These are phyloP conservation scores for Avena insularis DNA, from an alignment of 176 grass and related monocot species.

Conservation along the genomic window DNA sequence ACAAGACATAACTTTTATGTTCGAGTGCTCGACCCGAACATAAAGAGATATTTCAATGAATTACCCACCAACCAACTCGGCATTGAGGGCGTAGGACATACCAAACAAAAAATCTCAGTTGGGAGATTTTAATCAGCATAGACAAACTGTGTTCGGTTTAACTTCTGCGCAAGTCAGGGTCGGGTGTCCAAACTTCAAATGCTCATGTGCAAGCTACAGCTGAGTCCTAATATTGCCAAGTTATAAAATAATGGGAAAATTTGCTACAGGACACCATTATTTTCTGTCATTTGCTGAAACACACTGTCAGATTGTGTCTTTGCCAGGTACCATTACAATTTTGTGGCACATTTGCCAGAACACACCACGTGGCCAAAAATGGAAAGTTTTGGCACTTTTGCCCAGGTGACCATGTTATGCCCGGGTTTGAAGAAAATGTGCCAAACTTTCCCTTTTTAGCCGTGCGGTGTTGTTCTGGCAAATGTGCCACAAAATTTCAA, in stretches of 20 bases:
- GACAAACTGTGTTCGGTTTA: background rate
- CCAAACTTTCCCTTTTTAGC: no score
- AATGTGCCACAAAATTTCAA: no score
- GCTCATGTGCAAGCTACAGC: background rate
- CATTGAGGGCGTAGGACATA: slow-evolving; percentile 8
- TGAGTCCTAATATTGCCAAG: slow-evolving; percentile 8
- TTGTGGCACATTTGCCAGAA: no score
- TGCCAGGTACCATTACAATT: no score
- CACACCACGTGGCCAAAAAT: no score
- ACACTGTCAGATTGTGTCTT: no score
- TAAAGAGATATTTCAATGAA: background rate
- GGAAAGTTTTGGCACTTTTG: no score
- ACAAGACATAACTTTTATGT: background rate
- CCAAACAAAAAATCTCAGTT: background rate
- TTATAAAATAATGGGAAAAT: background rate
- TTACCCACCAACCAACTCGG: background rate
- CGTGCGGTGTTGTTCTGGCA: no score
- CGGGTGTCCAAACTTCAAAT: slow-evolving; percentile 18
- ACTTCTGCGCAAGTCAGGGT: background rate
- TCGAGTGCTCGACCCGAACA: background rate
- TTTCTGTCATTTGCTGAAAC: no score
- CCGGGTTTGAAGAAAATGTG: no score
- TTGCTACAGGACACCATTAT: no score
- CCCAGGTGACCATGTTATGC: no score
- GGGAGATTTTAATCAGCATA: background rate